Conservation (phyloP, 1,139 yeast genomes). For the Lodderomyces theae region DNA sequence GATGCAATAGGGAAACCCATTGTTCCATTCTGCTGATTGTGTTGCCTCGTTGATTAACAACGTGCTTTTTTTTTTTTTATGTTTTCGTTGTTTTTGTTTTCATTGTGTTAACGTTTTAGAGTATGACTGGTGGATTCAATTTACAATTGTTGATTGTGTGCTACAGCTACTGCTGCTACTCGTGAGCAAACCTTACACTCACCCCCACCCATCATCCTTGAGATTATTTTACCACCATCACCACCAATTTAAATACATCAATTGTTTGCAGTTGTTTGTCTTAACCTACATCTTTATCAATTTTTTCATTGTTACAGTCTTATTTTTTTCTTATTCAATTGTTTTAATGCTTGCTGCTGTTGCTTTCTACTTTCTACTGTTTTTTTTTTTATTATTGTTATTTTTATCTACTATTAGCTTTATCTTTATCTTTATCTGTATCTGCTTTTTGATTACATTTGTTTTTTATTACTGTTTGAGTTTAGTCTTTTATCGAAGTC, state of each 20-base stretch:
- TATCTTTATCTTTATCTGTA: neutral
- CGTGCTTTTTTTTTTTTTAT: no score
- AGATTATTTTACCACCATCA: neutral
- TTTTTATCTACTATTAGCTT: neutral
- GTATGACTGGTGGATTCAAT: no score
- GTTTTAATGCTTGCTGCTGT: neutral
- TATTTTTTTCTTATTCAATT: neutral
- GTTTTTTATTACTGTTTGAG: neutral
- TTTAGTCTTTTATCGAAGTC: neutral
- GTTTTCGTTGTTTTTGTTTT: no score
- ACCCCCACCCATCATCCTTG: neutral
- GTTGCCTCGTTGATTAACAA: no score
- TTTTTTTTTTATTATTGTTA: neutral
- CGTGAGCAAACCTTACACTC: no score
- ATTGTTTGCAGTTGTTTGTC: neutral
- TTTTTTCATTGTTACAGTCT: neutral
- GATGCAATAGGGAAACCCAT: slow-evolving; percentile 4
- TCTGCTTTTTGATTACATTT: neutral
- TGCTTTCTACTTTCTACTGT: neutral
- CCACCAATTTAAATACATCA: neutral
- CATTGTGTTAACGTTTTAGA: no score
- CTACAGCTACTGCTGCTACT: no score
- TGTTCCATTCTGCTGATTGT: neutral
- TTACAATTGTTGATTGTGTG: no score
- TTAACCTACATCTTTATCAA: neutral